phyloP scores from a whole-genome alignment of 345 rosid genomes.

The Viola odorata region DNA sequence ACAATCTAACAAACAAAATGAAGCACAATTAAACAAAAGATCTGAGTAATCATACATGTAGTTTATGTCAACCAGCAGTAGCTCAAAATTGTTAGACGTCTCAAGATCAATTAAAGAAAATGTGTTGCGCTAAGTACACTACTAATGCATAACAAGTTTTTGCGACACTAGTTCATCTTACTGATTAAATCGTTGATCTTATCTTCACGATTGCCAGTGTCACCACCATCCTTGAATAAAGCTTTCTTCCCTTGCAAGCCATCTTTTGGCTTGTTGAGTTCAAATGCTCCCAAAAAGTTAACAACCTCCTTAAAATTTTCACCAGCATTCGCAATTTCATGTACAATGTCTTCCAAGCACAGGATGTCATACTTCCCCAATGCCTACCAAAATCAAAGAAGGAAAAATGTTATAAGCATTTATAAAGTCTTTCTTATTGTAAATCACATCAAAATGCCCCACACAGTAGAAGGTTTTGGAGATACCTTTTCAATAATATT shows the following conservation, averaged over 20 bases:
- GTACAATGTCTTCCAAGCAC: constrained; percentile 72
- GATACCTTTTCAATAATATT: constrained; percentile 77
- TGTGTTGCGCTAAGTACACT: neutral
- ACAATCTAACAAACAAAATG: too few species aligned
- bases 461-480: neutral
- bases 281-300: constrained; percentile 63
- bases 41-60: too few species aligned
- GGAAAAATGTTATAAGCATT: constrained; percentile 1
- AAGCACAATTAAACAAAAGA: too few species aligned
- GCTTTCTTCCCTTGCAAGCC: constrained; percentile 62
- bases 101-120: too few species aligned
- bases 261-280: constrained; percentile 66
- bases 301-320: constrained; percentile 73
- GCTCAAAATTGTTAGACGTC: too few species aligned
- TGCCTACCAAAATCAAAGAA: constrained; percentile 36
- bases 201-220: constrained; percentile 72
- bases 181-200: constrained; percentile 67
- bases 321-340: constrained; percentile 65
- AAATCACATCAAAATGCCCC: too few species aligned
- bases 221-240: constrained; percentile 72
- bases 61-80: too few species aligned
- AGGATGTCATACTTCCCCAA: constrained; percentile 62
- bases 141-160: neutral
- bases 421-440: neutral
- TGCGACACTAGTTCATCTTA: constrained; percentile 54